Percentiles rank a stretch among this genome's conserved stretches.
Evolutionary conservation across 2,329 filamentous ascomycete species (phyloP).

Genomic region (Penicillium sp.): DNA sequence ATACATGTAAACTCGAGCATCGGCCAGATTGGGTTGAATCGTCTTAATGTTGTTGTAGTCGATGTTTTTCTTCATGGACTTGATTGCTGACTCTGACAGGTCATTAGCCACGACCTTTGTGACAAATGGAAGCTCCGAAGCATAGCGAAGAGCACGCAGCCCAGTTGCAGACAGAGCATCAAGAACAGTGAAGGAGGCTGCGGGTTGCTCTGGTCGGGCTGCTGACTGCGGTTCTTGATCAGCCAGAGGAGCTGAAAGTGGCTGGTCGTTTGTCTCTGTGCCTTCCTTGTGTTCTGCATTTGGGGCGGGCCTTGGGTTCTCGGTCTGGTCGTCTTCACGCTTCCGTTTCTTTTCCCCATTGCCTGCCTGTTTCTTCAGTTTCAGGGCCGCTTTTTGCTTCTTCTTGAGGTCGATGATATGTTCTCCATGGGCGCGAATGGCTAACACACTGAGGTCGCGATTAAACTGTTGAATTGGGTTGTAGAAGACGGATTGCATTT

Average conservation of each 20-base stretch:
- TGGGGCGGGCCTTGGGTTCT: slow-evolving; percentile 16
- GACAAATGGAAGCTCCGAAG: slow-evolving; percentile 81
- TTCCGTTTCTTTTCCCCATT: slow-evolving; percentile 41
- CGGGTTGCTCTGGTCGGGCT: slow-evolving; percentile 31
- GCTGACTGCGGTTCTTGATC: slow-evolving; percentile 4
- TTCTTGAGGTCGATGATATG: slow-evolving; percentile 54
- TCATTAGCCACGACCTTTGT: slow-evolving; percentile 88
- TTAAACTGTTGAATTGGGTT: slow-evolving; percentile 99
- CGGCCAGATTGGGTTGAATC: slow-evolving; percentile 73
- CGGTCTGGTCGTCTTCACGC: slow-evolving; percentile 28
- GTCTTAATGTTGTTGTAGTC: slow-evolving; percentile 74
- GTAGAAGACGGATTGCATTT: slow-evolving; percentile 84
- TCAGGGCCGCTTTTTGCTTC: slow-evolving; percentile 49
- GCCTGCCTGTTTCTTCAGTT: slow-evolving; percentile 34
- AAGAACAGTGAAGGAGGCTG: slow-evolving; percentile 70
- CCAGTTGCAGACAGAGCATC: slow-evolving; percentile 94
- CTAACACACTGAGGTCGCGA: slow-evolving; percentile 86
- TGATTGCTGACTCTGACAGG: slow-evolving; percentile 71
- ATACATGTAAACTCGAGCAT: slow-evolving; percentile 93
- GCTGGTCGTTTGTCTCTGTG: slow-evolving; percentile 14
- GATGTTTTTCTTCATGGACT: slow-evolving; percentile 80
- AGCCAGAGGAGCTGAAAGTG: background rate
- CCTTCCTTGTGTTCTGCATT: slow-evolving; percentile 22
- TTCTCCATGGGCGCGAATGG: slow-evolving; percentile 84
- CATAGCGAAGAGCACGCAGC: slow-evolving; percentile 84